Conservation (phyloP, 306 rosid species). For the Casuarina cunninghamiana region DNA sequence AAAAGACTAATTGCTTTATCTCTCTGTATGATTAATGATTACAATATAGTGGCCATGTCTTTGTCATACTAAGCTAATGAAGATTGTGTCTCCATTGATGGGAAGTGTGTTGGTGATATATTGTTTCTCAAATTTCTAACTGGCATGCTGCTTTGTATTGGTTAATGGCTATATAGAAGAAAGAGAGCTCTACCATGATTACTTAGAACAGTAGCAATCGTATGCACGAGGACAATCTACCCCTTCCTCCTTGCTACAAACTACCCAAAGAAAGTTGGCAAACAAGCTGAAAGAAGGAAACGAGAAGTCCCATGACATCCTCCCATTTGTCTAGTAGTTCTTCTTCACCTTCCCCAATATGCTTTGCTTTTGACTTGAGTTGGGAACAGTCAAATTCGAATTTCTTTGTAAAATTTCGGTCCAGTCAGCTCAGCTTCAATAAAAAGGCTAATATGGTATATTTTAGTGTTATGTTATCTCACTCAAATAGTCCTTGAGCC, state of each 20-base stretch:
- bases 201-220: not conserved
- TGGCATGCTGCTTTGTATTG: not conserved
- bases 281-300: too few relatives aligned
- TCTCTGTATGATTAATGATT: too few relatives aligned
- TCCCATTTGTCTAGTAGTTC: too few relatives aligned
- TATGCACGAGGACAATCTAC: not conserved
- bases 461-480: not conserved
- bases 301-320: too few relatives aligned
- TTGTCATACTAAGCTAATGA: not conserved
- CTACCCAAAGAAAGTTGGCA: too few relatives aligned
- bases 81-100: not conserved
- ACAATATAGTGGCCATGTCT: not conserved
- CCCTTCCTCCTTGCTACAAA: too few relatives aligned
- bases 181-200: not conserved
- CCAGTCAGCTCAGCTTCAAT: not conserved
- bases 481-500: not conserved
- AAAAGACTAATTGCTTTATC: too few relatives aligned
- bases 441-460: not conserved
- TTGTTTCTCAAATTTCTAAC: not conserved
- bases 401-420: not conserved
- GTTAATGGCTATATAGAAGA: not conserved
- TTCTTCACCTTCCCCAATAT: too few relatives aligned
- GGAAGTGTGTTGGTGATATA: not conserved
- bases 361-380: too few relatives aligned
- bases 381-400: too few relatives aligned